Evolutionary conservation across 345 rosid genomes (phyloP).

Genomic region (Gossypium longicalyx): DNA sequence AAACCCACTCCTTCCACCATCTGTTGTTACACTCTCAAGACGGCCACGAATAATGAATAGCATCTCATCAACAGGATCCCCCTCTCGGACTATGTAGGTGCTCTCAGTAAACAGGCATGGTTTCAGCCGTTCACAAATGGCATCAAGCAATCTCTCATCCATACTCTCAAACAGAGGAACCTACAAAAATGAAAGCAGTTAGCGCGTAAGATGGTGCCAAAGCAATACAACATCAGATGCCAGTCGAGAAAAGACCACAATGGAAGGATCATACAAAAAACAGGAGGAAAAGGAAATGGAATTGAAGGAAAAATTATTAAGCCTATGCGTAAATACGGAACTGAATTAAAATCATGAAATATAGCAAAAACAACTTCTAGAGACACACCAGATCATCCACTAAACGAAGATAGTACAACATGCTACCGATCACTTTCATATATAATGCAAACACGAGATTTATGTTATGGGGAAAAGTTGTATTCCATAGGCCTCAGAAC

Average conservation of each 20-base stretch:
- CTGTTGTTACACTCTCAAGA: conserved; percentile 90
- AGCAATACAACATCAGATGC: background rate
- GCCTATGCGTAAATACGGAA: background rate
- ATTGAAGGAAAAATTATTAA: background rate
- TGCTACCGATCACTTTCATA: background rate
- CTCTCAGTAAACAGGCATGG: conserved; percentile 77
- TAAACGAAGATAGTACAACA: background rate
- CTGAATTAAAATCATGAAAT: background rate
- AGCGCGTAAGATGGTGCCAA: background rate
- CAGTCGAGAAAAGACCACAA: background rate
- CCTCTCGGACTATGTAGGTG: conserved; percentile 82
- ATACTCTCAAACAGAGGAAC: conserved; percentile 88
- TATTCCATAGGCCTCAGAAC: background rate
- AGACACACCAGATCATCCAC: background rate
- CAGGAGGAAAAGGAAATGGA: background rate
- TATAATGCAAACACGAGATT: background rate
- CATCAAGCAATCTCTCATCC: conserved; percentile 96
- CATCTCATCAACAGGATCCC: conserved; percentile 97
- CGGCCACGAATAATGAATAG: conserved; percentile 94
- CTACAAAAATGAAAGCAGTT: conserved; percentile 28
- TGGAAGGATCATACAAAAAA: background rate
- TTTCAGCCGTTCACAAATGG: conserved; percentile 88
- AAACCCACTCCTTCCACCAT: conserved; percentile 95
- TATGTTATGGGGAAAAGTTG: background rate
- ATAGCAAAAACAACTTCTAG: background rate